A percentile compares a stretch with the other conserved stretches of the same genome.
Evolutionary conservation across 148 eudicot genomes (phyloP).

Genomic region (Diospyros lotus): DNA sequence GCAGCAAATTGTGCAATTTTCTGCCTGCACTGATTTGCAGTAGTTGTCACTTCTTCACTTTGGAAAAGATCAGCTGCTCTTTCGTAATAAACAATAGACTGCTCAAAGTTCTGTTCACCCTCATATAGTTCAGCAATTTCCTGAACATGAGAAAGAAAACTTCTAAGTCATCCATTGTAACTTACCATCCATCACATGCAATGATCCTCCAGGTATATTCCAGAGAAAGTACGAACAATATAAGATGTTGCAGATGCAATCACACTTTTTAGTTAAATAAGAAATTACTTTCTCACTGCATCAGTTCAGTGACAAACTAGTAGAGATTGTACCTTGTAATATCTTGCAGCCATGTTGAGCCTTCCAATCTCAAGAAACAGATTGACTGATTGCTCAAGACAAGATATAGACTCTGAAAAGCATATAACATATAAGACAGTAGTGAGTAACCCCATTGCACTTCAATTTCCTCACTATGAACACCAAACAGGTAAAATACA

Average conservation of each 20-base stretch:
- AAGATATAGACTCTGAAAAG: slow-evolving; percentile 50
- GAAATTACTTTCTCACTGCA: not conserved
- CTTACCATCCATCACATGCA: not conserved
- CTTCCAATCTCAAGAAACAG: slow-evolving; percentile 82
- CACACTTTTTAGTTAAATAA: not conserved
- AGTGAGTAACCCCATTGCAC: not conserved
- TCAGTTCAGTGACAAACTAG: slow-evolving; percentile 6
- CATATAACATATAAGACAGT: slow-evolving; percentile 1
- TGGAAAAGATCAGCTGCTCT: slow-evolving; percentile 69
- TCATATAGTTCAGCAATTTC: slow-evolving; percentile 72
- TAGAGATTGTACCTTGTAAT: slow-evolving; percentile 65
- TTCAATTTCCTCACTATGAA: not conserved
- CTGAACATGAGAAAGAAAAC: slow-evolving; percentile 30
- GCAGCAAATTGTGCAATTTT: slow-evolving; percentile 84
- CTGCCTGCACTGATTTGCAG: slow-evolving; percentile 71
- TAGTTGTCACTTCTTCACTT: slow-evolving; percentile 58
- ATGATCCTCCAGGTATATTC: not conserved
- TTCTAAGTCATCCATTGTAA: not conserved
- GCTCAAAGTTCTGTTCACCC: slow-evolving; percentile 45
- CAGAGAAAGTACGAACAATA: not conserved
- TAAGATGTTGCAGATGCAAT: too few species aligned
- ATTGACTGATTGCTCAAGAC: slow-evolving; percentile 67
- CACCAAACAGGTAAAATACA: not conserved
- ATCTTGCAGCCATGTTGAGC: slow-evolving; percentile 84
- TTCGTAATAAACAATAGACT: slow-evolving; percentile 56